Evolutionary conservation across 257 asterid genomes (phyloP).

Genomic region (Nyctanthes arbortristis): DNA sequence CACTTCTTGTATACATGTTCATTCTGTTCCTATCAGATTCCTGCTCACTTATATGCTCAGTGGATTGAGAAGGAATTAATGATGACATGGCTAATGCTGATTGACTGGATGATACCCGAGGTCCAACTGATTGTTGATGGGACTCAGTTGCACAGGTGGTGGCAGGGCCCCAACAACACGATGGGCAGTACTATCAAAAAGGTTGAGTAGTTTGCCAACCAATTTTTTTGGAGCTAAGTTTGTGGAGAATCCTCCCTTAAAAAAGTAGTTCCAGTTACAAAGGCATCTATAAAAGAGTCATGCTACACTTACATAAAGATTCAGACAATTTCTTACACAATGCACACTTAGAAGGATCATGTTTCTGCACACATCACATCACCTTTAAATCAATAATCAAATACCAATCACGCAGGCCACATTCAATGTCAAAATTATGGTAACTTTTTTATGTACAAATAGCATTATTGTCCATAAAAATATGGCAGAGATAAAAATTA

Average conservation of each 20-base stretch:
- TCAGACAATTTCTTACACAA: too few species aligned
- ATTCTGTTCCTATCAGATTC: slow-evolving; percentile 50
- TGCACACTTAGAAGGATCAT: too few species aligned
- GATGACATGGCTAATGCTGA: slow-evolving; percentile 95
- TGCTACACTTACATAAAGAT: too few species aligned
- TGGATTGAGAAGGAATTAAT: slow-evolving; percentile 68
- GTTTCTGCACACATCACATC: too few species aligned
- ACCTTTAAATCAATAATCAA: too few species aligned
- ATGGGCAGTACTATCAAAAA: slow-evolving; percentile 77
- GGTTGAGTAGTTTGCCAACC: slow-evolving; percentile 76
- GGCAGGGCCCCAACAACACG: slow-evolving; percentile 83
- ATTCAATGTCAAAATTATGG: too few species aligned
- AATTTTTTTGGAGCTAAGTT: slow-evolving; percentile 79
- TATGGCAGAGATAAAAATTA: slow-evolving; percentile 4
- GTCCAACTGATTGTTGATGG: slow-evolving; percentile 50
- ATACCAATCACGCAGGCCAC: too few species aligned
- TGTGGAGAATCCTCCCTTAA: slow-evolving; percentile 92
- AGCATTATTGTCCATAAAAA: too few species aligned
- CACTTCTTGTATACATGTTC: slow-evolving; percentile 77
- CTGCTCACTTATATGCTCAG: slow-evolving; percentile 68
- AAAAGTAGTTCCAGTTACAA: slow-evolving; percentile 28
- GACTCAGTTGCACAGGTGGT: slow-evolving; percentile 53
- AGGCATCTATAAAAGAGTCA: slow-evolving; percentile 15
- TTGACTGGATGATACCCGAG: slow-evolving; percentile 82
- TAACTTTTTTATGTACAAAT: too few species aligned